Conservation (phyloP, 2,329 filamentous ascomycete genomes). For the Magnaporthiopsis poae region DNA sequence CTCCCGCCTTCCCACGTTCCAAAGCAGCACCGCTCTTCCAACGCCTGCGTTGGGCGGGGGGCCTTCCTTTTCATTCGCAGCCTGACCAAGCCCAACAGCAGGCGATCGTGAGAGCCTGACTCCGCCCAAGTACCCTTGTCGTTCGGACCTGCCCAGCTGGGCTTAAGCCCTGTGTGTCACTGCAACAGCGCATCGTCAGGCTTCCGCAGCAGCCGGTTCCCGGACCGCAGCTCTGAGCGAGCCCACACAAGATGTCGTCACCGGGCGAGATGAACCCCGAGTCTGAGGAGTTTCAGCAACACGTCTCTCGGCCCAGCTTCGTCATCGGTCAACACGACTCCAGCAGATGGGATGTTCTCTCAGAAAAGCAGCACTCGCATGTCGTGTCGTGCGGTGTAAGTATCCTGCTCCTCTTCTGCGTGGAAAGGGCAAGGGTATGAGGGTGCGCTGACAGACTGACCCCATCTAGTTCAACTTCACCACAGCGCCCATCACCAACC, state of each 20-base stretch:
- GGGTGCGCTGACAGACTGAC: slow-evolving; percentile 11
- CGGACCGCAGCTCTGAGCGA: background rate
- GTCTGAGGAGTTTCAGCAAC: slow-evolving; percentile 20
- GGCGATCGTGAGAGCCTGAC: background rate
- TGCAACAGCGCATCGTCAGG: background rate
- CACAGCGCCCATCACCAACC: slow-evolving; percentile 68
- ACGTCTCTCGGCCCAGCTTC: slow-evolving; percentile 35
- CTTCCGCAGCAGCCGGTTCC: background rate
- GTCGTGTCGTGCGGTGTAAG: slow-evolving; percentile 61
- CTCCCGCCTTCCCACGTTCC: no score
- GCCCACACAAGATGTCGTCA: background rate
- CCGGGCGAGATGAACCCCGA: slow-evolving; percentile 9
- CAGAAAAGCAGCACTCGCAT: slow-evolving; percentile 54
- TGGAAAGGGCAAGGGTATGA: background rate
- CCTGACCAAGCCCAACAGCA: background rate
- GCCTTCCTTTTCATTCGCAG: background rate
- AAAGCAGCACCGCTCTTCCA: no score
- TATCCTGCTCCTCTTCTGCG: slow-evolving; percentile 12
- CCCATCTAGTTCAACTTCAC: slow-evolving; percentile 63
- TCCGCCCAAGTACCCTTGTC: background rate
- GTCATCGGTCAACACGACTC: slow-evolving; percentile 69
- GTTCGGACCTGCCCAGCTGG: background rate
- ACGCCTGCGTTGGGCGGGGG: no score
- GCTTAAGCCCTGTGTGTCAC: background rate
- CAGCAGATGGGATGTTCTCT: slow-evolving; percentile 47